Evolutionary conservation across 208 protist genomes (phyloP).

Genomic region (Zelonia costaricensis): DNA sequence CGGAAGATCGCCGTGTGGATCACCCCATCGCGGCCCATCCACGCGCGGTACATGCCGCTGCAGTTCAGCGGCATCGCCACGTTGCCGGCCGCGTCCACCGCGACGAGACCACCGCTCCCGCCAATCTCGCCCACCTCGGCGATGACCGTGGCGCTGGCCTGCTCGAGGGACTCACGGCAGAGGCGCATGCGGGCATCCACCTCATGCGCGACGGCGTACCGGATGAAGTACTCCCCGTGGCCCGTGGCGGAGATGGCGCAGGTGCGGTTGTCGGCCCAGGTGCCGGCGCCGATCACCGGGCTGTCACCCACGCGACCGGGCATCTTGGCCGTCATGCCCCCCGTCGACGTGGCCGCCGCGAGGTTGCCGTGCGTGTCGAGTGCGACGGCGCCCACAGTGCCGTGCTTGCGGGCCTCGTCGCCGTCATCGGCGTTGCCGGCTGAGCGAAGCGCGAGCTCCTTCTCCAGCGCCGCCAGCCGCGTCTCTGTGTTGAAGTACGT

Average conservation of each 20-base stretch:
- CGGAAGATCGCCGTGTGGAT: constrained; percentile 28
- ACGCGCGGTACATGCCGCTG: constrained; percentile 31
- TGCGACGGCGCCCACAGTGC: constrained; percentile 26
- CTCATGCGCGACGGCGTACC: constrained; percentile 27
- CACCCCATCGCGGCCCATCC: constrained; percentile 27
- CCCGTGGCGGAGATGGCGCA: constrained; percentile 32
- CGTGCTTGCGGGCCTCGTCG: constrained; percentile 19
- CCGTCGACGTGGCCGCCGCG: constrained; percentile 29
- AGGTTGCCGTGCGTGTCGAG: constrained; percentile 25
- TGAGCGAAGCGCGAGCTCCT: constrained; percentile 21
- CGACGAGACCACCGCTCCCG: constrained; percentile 22
- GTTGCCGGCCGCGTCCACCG: constrained; percentile 27
- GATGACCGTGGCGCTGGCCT: constrained; percentile 20
- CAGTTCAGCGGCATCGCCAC: constrained; percentile 27
- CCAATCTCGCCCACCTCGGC: constrained; percentile 19
- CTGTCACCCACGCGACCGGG: constrained; percentile 30
- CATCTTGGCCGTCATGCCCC: constrained; percentile 31
- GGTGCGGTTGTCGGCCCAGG: constrained; percentile 32
- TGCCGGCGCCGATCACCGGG: constrained; percentile 27
- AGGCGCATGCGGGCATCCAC: constrained; percentile 35
- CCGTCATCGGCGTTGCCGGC: constrained; percentile 7
- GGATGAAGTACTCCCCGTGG: constrained; percentile 29
- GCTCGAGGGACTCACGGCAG: constrained; percentile 17
- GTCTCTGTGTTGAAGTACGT: constrained; percentile 25
- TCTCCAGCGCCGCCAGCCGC: constrained; percentile 25